Conservation (phyloP, 257 asterid species). For the Anisodus tanguticus region DNA sequence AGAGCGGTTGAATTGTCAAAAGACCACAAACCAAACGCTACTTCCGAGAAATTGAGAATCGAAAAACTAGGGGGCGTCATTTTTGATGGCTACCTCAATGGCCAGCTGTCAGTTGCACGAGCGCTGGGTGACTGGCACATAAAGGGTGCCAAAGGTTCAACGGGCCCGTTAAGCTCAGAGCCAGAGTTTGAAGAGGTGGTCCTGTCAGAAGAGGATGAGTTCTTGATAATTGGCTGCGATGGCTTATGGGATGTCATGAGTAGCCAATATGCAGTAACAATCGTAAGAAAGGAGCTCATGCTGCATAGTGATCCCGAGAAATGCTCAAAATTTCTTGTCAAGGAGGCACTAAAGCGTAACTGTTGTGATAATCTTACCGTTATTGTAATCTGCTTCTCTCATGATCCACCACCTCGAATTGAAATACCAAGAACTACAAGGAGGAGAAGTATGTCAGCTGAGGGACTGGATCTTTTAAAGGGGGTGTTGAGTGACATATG, state of each 20-base stretch:
- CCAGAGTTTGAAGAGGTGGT: constrained; percentile 75
- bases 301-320: constrained; percentile 71
- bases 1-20: constrained; percentile 78
- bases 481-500: constrained; percentile 47
- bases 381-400: constrained; percentile 50
- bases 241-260: constrained; percentile 97
- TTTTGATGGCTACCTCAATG: constrained; percentile 87
- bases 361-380: constrained; percentile 52
- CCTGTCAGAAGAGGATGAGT: constrained; percentile 79
- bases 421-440: constrained; percentile 48
- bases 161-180: constrained; percentile 67
- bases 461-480: constrained; percentile 56
- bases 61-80: constrained; percentile 79
- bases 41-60: constrained; percentile 70
- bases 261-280: constrained; percentile 83
- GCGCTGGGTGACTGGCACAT: constrained; percentile 94
- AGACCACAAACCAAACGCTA: constrained; percentile 82
- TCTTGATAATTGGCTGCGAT: constrained; percentile 82
- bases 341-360: constrained; percentile 55
- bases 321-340: constrained; percentile 68
- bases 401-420: constrained; percentile 51
- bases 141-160: constrained; percentile 82
- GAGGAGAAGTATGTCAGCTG: constrained; percentile 57
- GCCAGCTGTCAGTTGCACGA: constrained; percentile 87
- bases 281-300: constrained; percentile 82